Conservation (phyloP, 352 stramenopile species). For the Phytophthora pluvialis region DNA sequence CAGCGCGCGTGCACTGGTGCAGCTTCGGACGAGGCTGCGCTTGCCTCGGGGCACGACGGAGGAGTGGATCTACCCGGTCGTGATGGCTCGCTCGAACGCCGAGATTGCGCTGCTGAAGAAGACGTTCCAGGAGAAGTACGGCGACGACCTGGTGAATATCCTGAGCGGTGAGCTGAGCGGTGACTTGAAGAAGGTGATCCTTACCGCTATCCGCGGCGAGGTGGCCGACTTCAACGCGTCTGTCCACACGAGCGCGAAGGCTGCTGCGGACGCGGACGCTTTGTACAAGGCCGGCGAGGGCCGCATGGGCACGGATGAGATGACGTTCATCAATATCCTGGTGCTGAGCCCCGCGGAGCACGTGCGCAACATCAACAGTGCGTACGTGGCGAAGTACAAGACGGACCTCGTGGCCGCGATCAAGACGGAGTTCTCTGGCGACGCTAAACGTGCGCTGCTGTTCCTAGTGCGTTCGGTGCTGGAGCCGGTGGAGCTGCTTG, state of each 20-base stretch:
- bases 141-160: constrained; percentile 51
- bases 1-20: constrained; percentile 26
- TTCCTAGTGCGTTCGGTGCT: constrained; percentile 37
- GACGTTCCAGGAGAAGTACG: constrained; percentile 55
- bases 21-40: background rate
- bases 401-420: constrained; percentile 51
- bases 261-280: constrained; percentile 46
- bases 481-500: constrained; percentile 34
- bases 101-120: constrained; percentile 77
- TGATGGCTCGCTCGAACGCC: constrained; percentile 58
- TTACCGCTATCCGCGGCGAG: constrained; percentile 40
- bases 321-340: constrained; percentile 52
- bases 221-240: constrained; percentile 43
- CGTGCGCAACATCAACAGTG: constrained; percentile 48
- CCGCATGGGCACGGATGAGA: constrained; percentile 61
- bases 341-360: constrained; percentile 45
- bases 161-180: constrained; percentile 57
- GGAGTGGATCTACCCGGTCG: constrained; percentile 57
- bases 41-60: constrained; percentile 42
- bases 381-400: constrained; percentile 24
- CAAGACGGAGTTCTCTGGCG: constrained; percentile 55
- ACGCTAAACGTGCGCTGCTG: constrained; percentile 43
- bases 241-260: constrained; percentile 60
- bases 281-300: constrained; percentile 74
- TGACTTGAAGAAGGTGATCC: constrained; percentile 63